Evolutionary conservation across 1,139 yeast species (phyloP), one percentile per base, ranked within the genome.

Genomic region (Zygosaccharomyces sapae): DNA sequence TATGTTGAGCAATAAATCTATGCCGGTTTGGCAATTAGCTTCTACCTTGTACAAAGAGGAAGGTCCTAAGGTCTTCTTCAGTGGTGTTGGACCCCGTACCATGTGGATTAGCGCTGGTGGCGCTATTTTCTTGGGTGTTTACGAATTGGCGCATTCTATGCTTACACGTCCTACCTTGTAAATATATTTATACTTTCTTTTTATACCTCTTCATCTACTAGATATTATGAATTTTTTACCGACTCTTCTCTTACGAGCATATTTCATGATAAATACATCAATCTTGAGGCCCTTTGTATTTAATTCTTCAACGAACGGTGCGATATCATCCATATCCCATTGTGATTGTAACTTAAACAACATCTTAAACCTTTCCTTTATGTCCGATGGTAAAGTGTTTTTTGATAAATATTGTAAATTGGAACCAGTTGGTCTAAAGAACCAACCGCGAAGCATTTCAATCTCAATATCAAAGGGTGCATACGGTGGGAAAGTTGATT

Each of bases 61-160:
- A 59, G 95, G 95, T 0, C 67, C 71, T 43, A 55, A 63, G 6
- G 89, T 85, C 1, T 87, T 92, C 54, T 77, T 80, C 63, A 78
- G 77, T 44, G 98, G 98, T 4, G 76, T 90, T 36, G 97, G 95
- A 0, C 97, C 98, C 2, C 74, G 98, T 63, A 89, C 97, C 0
- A 76, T 86, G 79, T 92, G 98, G 98, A 92, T 92, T 51, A 83
- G 95, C 70, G 94, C 95, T 3, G 99, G 99, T 13, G 99, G 99
- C 16, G 96, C 97, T 27, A 88, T 94, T 33, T 92, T 94, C 70
- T 73, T 92, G 48, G 99, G 99, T 3, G 87, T 88, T 50, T 92
- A 92, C 62, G 98, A 92, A 67, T 69, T 83, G 20, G 90, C 84
- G 3, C 80, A 73, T 48, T 56, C 61, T 1, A 24, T 62, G 1